A percentile compares a stretch with the other conserved stretches of the same genome.
Evolutionary conservation across 768 basidiomycete genomes (phyloP).

Genomic region (Infundibulicybe gibba): DNA sequence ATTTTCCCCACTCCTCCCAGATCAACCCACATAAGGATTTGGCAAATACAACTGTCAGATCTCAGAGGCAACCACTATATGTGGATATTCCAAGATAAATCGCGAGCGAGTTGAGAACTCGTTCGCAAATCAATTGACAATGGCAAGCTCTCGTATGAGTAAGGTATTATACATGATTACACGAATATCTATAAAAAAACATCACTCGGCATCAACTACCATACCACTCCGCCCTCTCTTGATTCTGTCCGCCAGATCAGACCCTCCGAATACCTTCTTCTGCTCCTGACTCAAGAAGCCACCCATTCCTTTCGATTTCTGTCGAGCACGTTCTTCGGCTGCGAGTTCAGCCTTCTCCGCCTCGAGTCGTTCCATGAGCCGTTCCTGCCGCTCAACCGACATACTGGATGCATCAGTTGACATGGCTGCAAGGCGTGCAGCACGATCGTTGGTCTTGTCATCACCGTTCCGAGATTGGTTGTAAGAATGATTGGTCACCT

Average conservation of each 20-base stretch:
- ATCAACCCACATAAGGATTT: too few species aligned
- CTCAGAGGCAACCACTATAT: too few species aligned
- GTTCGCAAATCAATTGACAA: too few species aligned
- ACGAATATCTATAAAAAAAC: not conserved
- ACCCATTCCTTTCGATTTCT: constrained; percentile 75
- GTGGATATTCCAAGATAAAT: too few species aligned
- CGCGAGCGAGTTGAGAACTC: too few species aligned
- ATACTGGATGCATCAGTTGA: constrained; percentile 64
- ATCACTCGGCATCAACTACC: constrained; percentile 60
- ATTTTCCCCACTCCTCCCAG: too few species aligned
- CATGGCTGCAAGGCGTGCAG: constrained; percentile 92
- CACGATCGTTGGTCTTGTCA: constrained; percentile 51
- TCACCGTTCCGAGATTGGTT: constrained; percentile 17
- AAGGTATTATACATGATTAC: constrained; percentile 2
- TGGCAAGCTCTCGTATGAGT: not conserved
- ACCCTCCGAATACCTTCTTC: constrained; percentile 80
- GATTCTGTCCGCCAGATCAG: constrained; percentile 75
- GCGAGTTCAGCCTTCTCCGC: constrained; percentile 78
- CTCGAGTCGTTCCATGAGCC: constrained; percentile 63
- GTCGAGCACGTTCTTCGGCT: constrained; percentile 63
- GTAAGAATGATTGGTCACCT: constrained; percentile 4
- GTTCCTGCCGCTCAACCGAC: constrained; percentile 66
- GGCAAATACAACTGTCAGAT: too few species aligned
- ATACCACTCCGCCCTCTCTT: constrained; percentile 67
- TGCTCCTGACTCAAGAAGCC: constrained; percentile 79